phyloP scores from a whole-genome alignment of 441 rosid genomes.

The Dalechampia spathulata region DNA sequence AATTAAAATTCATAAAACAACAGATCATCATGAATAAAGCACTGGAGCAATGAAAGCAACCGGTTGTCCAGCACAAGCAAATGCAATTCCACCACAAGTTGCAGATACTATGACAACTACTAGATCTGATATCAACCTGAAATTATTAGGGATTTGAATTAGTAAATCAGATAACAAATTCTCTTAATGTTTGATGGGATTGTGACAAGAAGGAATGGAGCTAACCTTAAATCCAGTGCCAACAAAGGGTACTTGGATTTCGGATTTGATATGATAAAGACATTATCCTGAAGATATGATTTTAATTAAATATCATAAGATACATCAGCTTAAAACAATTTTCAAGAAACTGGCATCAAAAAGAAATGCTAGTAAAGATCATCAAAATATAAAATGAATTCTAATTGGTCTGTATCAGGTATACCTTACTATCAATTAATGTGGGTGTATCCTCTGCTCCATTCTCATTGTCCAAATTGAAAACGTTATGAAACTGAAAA shows the following conservation, averaged over 20 bases:
- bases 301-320: slow-evolving; percentile 11
- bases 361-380: background rate
- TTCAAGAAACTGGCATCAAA: background rate
- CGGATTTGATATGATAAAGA: slow-evolving; percentile 88
- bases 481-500: slow-evolving; percentile 72
- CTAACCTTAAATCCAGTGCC: slow-evolving; percentile 79
- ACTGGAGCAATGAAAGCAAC: slow-evolving; percentile 31
- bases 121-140: slow-evolving; percentile 90
- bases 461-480: slow-evolving; percentile 76
- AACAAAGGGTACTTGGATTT: slow-evolving; percentile 89
- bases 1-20: slow-evolving; percentile 4
- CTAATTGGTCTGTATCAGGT: background rate
- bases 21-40: slow-evolving; percentile 12
- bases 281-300: slow-evolving; percentile 54
- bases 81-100: slow-evolving; percentile 98
- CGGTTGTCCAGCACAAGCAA: slow-evolving; percentile 99
- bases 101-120: slow-evolving; percentile 95
- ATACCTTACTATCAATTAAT: slow-evolving; percentile 81
- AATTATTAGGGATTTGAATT: slow-evolving; percentile 11
- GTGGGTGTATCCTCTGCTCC: slow-evolving; percentile 79
- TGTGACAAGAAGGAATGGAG: background rate
- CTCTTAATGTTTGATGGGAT: background rate
- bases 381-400: slow-evolving; percentile 3
- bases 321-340: background rate
- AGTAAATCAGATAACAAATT: slow-evolving; percentile 13